Evolutionary conservation across 2,329 filamentous ascomycete genomes (phyloP), one percentile per base, ranked within the genome.

Genomic region (Kalaharituber pfeilii): DNA sequence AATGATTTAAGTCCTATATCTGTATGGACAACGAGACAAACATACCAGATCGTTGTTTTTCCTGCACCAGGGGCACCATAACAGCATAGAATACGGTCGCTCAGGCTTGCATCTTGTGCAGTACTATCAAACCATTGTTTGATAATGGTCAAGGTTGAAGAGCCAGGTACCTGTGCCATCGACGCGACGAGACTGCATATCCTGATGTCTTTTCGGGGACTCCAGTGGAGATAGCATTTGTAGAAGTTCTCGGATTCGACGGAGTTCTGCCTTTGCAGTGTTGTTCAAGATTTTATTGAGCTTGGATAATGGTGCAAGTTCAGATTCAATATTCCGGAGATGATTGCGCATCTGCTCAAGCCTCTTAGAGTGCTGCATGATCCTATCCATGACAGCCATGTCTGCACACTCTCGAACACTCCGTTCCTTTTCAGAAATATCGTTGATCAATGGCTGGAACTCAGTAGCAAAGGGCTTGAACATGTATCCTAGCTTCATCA

Each of bases 301-400:
- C 15, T 22, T 15, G 5, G 22, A 22, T 22, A 47, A 47, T 4
- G n/a, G 42, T 25, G 15, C 15, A 15, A 47, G 18, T 13, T 47
- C 5, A 13, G 3, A 11, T 25, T 4, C 15, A 15, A 47, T 47
- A 4, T 24, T 11, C 13, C 5, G 2, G 42, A 47, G 42, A 13
- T 18, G 18, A 47, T 22, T 20, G n/a, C 25, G 5, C 5, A 47
- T 20, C 42, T 1, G 15, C 5, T 15, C 5, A 20, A 47, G 15
- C 4, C 3, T 47, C n/a, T 25, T 11, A 2, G 42, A 9, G 4
- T 15, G 13, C 24, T 4, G n/a, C 25, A 2, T 47, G 24, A 55
- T 29, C 25, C 26, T 45, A 11, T 55, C 15, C 53, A 55, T 52
- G 15, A 3, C 49, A 3, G 53, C 50, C 53, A 55, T 52, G 9